A percentile compares a stretch with the other conserved stretches of the same genome.
phyloP scores from a whole-genome alignment of 495 filamentous ascomycete species.

The Chlorociboria aeruginascens region DNA sequence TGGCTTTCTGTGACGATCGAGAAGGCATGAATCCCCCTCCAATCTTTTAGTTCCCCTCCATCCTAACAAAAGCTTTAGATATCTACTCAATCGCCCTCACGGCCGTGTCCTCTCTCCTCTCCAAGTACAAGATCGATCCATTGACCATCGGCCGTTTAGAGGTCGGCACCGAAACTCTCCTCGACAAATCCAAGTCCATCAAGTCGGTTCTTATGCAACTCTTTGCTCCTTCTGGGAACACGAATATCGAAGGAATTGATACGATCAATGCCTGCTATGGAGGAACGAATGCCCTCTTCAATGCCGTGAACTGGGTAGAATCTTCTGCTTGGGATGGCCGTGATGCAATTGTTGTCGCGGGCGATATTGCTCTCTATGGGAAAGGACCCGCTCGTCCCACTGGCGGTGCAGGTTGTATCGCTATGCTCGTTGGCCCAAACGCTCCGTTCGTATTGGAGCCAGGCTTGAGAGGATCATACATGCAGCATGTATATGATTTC shows the following conservation, averaged over 20 bases:
- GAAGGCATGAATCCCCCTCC: constrained; percentile 51
- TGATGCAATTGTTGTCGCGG: constrained; percentile 84
- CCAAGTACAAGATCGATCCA: constrained; percentile 88
- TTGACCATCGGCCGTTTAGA: constrained; percentile 86
- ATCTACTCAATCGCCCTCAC: constrained; percentile 97
- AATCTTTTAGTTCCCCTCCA: background rate
- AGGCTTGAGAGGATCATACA: constrained; percentile 82
- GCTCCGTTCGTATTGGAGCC: constrained; percentile 87
- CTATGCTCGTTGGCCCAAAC: constrained; percentile 87
- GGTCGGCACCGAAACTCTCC: constrained; percentile 93
- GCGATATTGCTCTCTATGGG: constrained; percentile 96
- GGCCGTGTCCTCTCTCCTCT: constrained; percentile 72
- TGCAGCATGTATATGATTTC: constrained; percentile 96
- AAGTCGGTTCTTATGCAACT: constrained; percentile 99
- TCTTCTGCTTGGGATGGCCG: constrained; percentile 97
- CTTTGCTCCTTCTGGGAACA: constrained; percentile 54
- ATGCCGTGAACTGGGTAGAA: constrained; percentile 94
- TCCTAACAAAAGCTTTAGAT: constrained; percentile 39
- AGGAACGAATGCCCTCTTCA: constrained; percentile 95
- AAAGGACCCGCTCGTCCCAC: constrained; percentile 93
- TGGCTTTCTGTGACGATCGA: constrained; percentile 98
- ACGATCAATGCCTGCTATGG: constrained; percentile 98
- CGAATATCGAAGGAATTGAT: constrained; percentile 93
- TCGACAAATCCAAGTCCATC: constrained; percentile 99
- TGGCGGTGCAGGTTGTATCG: constrained; percentile 88